Conservation (phyloP, 257 asterid species). For the Lycium ferocissimum region DNA sequence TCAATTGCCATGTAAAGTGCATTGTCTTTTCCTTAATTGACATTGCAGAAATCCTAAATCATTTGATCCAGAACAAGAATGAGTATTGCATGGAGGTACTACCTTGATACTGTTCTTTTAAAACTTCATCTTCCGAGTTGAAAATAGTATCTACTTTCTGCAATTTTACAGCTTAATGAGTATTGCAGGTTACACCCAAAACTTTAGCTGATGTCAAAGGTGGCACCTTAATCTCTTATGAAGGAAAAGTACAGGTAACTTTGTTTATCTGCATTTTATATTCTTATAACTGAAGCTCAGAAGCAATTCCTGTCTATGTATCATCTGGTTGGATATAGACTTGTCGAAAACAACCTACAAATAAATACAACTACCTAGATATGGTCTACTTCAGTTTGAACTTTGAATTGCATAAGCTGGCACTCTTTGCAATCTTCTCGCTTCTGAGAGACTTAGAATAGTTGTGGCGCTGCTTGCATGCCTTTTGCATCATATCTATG, state of each 20-base stretch:
- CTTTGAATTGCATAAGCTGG: not conserved
- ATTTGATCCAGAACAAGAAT: constrained; percentile 82
- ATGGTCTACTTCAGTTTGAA: not conserved
- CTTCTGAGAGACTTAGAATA: not conserved
- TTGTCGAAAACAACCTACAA: not conserved
- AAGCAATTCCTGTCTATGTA: not conserved
- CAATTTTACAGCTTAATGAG: not conserved
- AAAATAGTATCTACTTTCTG: not conserved
- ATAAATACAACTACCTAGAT: not conserved
- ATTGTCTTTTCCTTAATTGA: constrained; percentile 54
- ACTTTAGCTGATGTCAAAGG: constrained; percentile 99
- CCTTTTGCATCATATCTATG: not conserved
- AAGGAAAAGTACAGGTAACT: constrained; percentile 94
- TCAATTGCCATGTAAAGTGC: not conserved
- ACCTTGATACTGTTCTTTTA: not conserved
- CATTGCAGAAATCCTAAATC: constrained; percentile 82
- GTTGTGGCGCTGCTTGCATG: not conserved
- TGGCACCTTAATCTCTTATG: constrained; percentile 94
- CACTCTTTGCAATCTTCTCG: not conserved
- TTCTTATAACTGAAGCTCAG: not conserved
- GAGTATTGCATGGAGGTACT: constrained; percentile 99
- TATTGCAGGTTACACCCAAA: constrained; percentile 95
- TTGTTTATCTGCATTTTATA: not conserved
- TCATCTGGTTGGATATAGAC: constrained; percentile 17
- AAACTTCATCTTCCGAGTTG: constrained; percentile 9